Conservation (phyloP, 495 filamentous ascomycete genomes). For the Penicillium verhagenii region DNA sequence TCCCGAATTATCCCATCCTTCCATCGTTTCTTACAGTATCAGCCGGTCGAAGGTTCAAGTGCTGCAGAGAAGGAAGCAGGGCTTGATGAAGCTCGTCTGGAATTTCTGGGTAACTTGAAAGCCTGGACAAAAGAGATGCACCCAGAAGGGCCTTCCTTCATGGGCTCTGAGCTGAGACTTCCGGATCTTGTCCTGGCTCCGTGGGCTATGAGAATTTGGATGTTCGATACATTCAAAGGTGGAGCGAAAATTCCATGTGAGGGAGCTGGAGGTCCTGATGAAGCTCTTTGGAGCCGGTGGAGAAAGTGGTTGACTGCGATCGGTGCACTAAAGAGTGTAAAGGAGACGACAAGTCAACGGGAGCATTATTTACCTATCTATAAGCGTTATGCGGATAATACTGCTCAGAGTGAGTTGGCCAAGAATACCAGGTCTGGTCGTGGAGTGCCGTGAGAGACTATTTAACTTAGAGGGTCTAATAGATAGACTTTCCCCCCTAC, state of each 20-base stretch:
- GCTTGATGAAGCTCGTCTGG: constrained; percentile 44
- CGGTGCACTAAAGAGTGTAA: constrained; percentile 53
- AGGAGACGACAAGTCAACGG: constrained; percentile 60
- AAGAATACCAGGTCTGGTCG: constrained; percentile 64
- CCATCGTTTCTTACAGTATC: constrained; percentile 64
- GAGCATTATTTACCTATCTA: constrained; percentile 64
- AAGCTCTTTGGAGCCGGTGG: constrained; percentile 60
- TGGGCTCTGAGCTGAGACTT: constrained; percentile 53
- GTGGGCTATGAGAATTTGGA: constrained; percentile 65
- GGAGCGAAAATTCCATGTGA: constrained; percentile 57
- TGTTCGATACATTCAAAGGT: constrained; percentile 71
- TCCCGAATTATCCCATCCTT: constrained; percentile 62
- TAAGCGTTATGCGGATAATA: constrained; percentile 68
- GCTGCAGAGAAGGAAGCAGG: constrained; percentile 18
- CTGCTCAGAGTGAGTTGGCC: constrained; percentile 66
- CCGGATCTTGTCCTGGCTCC: constrained; percentile 66
- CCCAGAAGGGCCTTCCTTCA: constrained; percentile 59
- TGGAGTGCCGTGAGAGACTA: constrained; percentile 60
- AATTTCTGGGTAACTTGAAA: constrained; percentile 52
- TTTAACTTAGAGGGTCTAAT: no score
- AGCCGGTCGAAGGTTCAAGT: constrained; percentile 25
- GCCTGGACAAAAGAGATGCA: constrained; percentile 60
- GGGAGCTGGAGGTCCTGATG: constrained; percentile 47
- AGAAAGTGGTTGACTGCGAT: constrained; percentile 58
- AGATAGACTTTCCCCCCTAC: no score